Base-by-base conservation (phyloP, 495 filamentous ascomycete genomes). In the Parathielavia appendiculata region DNA sequence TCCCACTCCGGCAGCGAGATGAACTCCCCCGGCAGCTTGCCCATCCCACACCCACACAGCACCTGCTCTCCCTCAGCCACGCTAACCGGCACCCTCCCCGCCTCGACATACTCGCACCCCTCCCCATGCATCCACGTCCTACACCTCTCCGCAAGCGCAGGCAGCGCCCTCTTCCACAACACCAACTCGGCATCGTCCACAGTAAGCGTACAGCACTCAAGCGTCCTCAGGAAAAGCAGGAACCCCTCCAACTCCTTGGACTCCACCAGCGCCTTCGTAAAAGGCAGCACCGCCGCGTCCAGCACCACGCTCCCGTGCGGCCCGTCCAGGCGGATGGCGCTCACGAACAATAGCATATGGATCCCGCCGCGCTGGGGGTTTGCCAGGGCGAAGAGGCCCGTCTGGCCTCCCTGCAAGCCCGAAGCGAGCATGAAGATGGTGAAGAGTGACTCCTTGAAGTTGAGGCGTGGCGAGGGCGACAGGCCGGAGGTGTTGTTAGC, bases 121-220 rank as follows among this genome's bases (percentile, higher is more conserved):
- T 62, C 56, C 1, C 58, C 20, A 54, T 85, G 82, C 1, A 63
- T 57, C 78, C 78, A 85, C 10, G 69, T 74, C 17, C 82, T 71
- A 55, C 81, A 84, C 7, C 82, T 73, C 63, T 85, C 82, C 9
- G 71, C 76, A 34, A 77, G 66, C 4, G 75, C 75, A 1, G 81
- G 73, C 13, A 83, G 58, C 1, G 69, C 49, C 23, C 69, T 57
- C 63, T 80, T 81, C 83, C 80, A 85, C 13, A 80, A 70, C 12
- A 32, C 39, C 8, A 80, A 58, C 65, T 83, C 81, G 13, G 63
- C 71, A 23, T 76, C 68, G 26, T 70, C 62, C 13, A 78, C 69
- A 4, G 13, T 63, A 32, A 81, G 56, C 16, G 57, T 54, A 54
- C 63, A 69, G 35, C 66, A 52, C 41, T 69, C 58, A 0, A 68